Percentiles rank a stretch among this genome's conserved stretches.
phyloP scores from a whole-genome alignment of 2,329 filamentous ascomycete species.

The Fusarium citri region DNA sequence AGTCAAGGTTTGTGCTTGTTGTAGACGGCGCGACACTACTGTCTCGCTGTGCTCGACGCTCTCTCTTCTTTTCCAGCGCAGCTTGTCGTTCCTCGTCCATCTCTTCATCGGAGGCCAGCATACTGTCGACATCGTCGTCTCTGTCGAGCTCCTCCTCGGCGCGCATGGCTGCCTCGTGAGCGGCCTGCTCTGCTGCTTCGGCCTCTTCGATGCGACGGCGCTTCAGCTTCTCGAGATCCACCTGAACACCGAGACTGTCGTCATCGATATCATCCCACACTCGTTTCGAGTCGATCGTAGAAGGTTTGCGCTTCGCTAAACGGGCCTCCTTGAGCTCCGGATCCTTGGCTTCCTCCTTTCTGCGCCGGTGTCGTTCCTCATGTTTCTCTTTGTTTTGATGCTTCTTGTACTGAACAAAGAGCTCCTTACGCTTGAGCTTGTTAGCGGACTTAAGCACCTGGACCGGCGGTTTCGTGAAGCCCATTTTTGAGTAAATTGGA shows the following conservation, averaged over 20 bases:
- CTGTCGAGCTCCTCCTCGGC: slow-evolving; percentile 54
- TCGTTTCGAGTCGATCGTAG: slow-evolving; percentile 87
- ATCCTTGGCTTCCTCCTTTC: slow-evolving; percentile 87
- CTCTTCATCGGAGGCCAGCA: slow-evolving; percentile 76
- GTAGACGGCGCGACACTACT: slow-evolving; percentile 68
- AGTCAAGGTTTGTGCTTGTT: slow-evolving; percentile 72
- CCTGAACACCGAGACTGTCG: slow-evolving; percentile 66
- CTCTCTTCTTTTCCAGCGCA: slow-evolving; percentile 57
- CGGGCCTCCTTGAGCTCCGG: slow-evolving; percentile 79
- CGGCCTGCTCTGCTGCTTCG: slow-evolving; percentile 62
- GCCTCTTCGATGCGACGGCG: slow-evolving; percentile 66
- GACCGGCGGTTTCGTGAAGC: slow-evolving; percentile 50
- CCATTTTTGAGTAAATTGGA: slow-evolving; percentile 44
- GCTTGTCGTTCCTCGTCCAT: slow-evolving; percentile 61
- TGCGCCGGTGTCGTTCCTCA: slow-evolving; percentile 80
- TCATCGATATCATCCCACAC: slow-evolving; percentile 85
- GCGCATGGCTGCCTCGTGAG: slow-evolving; percentile 55
- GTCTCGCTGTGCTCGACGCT: slow-evolving; percentile 60
- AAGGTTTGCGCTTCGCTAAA: slow-evolving; percentile 80
- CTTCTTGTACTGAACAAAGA: slow-evolving; percentile 85
- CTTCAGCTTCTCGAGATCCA: slow-evolving; percentile 71
- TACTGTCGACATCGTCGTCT: slow-evolving; percentile 77
- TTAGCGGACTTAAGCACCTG: slow-evolving; percentile 69
- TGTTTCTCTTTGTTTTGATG: slow-evolving; percentile 78
- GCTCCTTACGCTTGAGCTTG: slow-evolving; percentile 81